Evolutionary conservation across 2,329 filamentous ascomycete species (phyloP).

Genomic region (Aspergillus sojae): DNA sequence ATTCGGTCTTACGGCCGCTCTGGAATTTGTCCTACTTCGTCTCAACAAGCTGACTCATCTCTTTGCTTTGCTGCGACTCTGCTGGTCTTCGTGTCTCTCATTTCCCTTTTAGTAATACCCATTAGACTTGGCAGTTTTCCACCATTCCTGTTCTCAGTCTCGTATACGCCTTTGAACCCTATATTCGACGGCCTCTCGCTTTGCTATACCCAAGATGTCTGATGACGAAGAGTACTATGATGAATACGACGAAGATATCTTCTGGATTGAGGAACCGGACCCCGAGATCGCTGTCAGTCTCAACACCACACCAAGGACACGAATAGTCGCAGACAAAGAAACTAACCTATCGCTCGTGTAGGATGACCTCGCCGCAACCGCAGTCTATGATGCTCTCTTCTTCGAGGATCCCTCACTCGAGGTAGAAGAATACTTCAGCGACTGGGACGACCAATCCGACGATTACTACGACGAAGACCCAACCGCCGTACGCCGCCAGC

Average conservation of each 20-base stretch:
- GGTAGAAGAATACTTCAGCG: conserved; percentile 43
- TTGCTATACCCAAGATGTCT: conserved; percentile 31
- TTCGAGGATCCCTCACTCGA: conserved; percentile 45
- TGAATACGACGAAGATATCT: conserved; percentile 38
- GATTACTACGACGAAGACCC: conserved; percentile 50
- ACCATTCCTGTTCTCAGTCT: background rate
- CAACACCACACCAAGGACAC: background rate
- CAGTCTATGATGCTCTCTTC: conserved; percentile 43
- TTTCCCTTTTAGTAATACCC: background rate
- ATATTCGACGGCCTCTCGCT: background rate
- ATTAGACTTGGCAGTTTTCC: background rate
- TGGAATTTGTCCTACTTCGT: background rate
- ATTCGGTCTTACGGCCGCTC: background rate
- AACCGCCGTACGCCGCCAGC: conserved; percentile 29
- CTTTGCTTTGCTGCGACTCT: background rate
- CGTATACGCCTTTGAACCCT: background rate
- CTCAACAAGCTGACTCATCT: background rate
- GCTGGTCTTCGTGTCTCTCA: background rate
- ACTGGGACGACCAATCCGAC: conserved; percentile 51
- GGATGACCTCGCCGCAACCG: conserved; percentile 48
- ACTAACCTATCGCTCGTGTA: conserved; percentile 14
- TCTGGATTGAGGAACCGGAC: conserved; percentile 38
- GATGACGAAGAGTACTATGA: conserved; percentile 44
- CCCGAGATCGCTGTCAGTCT: conserved; percentile 38
- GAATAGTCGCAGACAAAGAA: background rate